phyloP scores from a whole-genome alignment of 2,329 filamentous ascomycete genomes.

The Elsinoe ampelina region DNA sequence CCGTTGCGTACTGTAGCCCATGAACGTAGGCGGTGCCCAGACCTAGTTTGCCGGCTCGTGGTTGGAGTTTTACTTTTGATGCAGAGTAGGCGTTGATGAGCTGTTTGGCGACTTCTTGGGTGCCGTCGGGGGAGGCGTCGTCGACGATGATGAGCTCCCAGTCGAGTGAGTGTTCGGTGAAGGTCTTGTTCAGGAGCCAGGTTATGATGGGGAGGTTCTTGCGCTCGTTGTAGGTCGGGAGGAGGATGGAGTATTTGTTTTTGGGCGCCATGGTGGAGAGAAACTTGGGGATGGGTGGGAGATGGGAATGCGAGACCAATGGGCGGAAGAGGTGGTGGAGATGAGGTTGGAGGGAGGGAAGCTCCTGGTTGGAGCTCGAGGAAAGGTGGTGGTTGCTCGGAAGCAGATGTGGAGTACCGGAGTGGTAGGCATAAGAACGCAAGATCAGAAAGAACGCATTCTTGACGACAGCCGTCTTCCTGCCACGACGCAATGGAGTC shows the following conservation, averaged over 20 bases:
- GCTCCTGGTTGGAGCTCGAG: background rate
- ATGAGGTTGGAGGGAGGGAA: slow-evolving; percentile 23
- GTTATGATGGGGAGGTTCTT: slow-evolving; percentile 91
- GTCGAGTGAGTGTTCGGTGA: slow-evolving; percentile 82
- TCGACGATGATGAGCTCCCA: slow-evolving; percentile 98
- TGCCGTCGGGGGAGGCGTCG: slow-evolving; percentile 94
- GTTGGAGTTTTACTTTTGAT: slow-evolving; percentile 70
- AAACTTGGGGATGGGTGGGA: background rate
- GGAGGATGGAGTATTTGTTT: slow-evolving; percentile 92
- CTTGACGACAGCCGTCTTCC: no score
- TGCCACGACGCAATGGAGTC: no score
- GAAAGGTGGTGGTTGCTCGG: slow-evolving; percentile 10
- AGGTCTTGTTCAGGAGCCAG: slow-evolving; percentile 88
- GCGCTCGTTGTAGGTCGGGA: slow-evolving; percentile 98
- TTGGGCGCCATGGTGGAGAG: slow-evolving; percentile 30
- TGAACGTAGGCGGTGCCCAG: slow-evolving; percentile 95
- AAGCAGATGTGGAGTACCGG: slow-evolving; percentile 4
- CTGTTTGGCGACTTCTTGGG: slow-evolving; percentile 80
- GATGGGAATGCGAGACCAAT: background rate
- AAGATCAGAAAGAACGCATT: no score
- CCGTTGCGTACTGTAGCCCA: slow-evolving; percentile 78
- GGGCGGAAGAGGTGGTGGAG: background rate
- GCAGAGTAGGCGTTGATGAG: slow-evolving; percentile 74
- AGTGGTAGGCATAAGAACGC: no score
- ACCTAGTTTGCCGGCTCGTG: slow-evolving; percentile 90